Base-by-base conservation (phyloP, 2,329 filamentous ascomycete species). In the Clonostachys solani region DNA sequence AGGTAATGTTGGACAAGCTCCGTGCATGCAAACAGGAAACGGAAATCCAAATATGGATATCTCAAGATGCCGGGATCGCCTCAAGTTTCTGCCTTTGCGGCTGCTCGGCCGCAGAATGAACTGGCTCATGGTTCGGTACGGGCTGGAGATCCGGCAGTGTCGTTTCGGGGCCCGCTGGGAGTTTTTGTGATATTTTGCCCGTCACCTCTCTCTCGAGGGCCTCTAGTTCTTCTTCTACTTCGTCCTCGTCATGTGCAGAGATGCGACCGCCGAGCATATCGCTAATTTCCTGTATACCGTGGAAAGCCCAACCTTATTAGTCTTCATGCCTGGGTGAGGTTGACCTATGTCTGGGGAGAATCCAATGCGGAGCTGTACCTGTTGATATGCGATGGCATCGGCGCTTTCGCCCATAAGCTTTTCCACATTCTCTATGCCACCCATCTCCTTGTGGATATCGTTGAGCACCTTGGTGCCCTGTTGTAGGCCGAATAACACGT, bases 361-460 rank as follows among this genome's bases (percentile, higher is more conserved):
- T 36, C 43, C 33, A 29, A 29, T 29, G 9, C 23, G 23, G 23
- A 29, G 23, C 23, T 8, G 23, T 58, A 92, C 90, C 76, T 87
- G 80, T 65, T 97, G 92, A 69, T 97, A 97, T 33, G 89, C 89
- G 57, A 89, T 81, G 8, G 91, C 92, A 58, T 97, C 94, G 35
- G 89, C 89, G 41, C 83, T 90, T 67, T 97, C 92, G 19, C 88
- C 91, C 84, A 97, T 88, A 57, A 99, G 75, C 76, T 94, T 92
- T 78, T 97, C 94, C 44, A 97, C 91, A 53, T 87, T 84, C 58
- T 96, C 92, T 52, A 99, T 74, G 3, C 94, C 92, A 49, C 92
- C 92, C 89, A 99, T 97, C 73, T 99, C 92, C 59, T 81, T 82
- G 64, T 97, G 87, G 49, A 99, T 97, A 65, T 94, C 87, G 63